These are phyloP conservation scores for Colletotrichum eleusines DNA, from an alignment of 2,329 filamentous ascomycete genomes.

Conservation along the genomic window DNA sequence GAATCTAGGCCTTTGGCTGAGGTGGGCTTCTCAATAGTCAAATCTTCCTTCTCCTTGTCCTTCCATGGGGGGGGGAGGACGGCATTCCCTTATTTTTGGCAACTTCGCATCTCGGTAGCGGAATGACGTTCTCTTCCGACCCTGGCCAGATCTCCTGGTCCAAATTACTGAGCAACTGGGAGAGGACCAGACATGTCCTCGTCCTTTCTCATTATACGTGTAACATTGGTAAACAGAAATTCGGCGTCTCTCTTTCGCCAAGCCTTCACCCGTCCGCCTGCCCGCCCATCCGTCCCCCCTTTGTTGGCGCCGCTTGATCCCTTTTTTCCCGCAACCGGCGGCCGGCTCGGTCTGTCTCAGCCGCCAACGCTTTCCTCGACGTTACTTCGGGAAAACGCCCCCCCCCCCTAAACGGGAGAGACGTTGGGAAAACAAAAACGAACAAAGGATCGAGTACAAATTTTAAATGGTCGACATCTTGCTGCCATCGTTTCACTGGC, in stretches of 20 bases:
- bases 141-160: not conserved
- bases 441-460: not conserved
- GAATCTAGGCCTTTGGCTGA: not conserved
- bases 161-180: not conserved
- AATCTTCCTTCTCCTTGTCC: not conserved
- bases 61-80: too few relatives aligned
- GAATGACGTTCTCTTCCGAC: not conserved
- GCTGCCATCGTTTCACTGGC: not conserved
- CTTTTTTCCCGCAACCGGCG: not conserved
- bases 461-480: not conserved
- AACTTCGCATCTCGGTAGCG: slow-evolving; percentile 7
- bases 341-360: not conserved
- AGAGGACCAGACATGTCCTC: not conserved
- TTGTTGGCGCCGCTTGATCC: not conserved
- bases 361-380: not conserved
- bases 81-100: not conserved
- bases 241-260: not conserved
- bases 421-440: not conserved
- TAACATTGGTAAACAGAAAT: too few relatives aligned
- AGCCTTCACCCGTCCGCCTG: not conserved
- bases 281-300: not conserved
- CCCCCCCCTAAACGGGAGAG: not conserved
- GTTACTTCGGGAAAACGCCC: not conserved
- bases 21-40: not conserved
- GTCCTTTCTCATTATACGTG: too few relatives aligned